phyloP scores from a whole-genome alignment of 768 basidiomycete species.

The Xerocomus brunneocitrinus region DNA sequence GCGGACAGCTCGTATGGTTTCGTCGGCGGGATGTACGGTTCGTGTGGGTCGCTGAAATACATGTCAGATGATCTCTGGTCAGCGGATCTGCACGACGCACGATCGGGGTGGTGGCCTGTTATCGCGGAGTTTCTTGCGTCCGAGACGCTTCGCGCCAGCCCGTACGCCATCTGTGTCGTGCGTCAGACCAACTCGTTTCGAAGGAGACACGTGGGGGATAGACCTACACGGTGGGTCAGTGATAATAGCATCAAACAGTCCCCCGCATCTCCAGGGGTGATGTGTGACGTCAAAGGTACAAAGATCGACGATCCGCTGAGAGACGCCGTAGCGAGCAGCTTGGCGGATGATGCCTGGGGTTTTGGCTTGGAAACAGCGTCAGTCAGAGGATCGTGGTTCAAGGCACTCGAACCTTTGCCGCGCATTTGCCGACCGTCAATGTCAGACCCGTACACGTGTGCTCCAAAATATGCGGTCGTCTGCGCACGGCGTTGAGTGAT shows the following conservation, averaged over 20 bases:
- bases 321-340: conserved; percentile 79
- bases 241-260: conserved; percentile 88
- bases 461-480: conserved; percentile 87
- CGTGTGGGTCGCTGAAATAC: conserved; percentile 36
- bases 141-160: conserved; percentile 79
- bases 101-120: conserved; percentile 32
- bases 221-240: conserved; percentile 90
- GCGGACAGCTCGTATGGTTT: conserved; percentile 89
- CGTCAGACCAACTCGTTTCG: neutral
- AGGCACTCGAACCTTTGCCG: conserved; percentile 62
- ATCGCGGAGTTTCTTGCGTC: conserved; percentile 51
- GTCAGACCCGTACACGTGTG: conserved; percentile 84
- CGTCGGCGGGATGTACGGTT: conserved; percentile 83
- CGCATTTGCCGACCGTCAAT: conserved; percentile 98
- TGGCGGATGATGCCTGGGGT: conserved; percentile 74
- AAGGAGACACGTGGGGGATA: neutral
- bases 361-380: conserved; percentile 24
- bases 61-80: neutral
- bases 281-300: conserved; percentile 91
- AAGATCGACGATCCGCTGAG: conserved; percentile 70
- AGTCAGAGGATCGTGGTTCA: neutral
- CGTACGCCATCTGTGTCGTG: conserved; percentile 77
- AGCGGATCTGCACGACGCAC: conserved; percentile 33
- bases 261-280: conserved; percentile 86
- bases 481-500: conserved; percentile 25